Percentiles rank a stretch among this genome's conserved stretches.
phyloP scores from a whole-genome alignment of 352 stramenopile species.

The Phytophthora palmivora region DNA sequence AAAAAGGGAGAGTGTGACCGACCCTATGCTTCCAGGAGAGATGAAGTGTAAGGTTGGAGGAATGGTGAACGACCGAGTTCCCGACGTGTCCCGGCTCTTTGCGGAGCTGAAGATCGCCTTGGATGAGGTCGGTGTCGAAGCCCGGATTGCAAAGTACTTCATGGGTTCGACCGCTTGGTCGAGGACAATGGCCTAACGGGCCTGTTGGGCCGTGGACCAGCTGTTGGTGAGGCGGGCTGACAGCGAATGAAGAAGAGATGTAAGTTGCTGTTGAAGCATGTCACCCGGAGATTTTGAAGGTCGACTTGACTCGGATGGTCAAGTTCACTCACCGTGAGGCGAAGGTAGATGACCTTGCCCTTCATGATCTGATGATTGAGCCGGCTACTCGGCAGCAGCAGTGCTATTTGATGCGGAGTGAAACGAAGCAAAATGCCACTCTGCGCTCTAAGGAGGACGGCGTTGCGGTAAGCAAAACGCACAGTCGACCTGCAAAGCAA shows the following conservation, averaged over 20 bases:
- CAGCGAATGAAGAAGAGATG: conserved; percentile 4
- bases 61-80: conserved; percentile 6
- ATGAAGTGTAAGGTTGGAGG: conserved; percentile 19
- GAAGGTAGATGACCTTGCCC: conserved; percentile 16
- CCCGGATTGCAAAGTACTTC: conserved; percentile 22
- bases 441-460: no score
- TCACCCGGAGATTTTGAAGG: conserved; percentile 1
- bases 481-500: no score
- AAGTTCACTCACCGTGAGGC: conserved; percentile 10
- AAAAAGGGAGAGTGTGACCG: conserved; percentile 15
- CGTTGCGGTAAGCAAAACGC: no score
- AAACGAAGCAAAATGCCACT: no score
- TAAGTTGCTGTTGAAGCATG: not conserved
- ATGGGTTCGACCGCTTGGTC: conserved; percentile 2
- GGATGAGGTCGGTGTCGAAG: conserved; percentile 20
- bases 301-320: not conserved
- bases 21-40: conserved; percentile 9
- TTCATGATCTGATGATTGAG: conserved; percentile 11
- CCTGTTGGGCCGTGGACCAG: not conserved
- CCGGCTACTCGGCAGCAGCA: conserved; percentile 8
- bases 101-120: conserved; percentile 20
- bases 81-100: conserved; percentile 5
- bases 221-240: not conserved
- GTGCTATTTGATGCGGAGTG: conserved; percentile 15
- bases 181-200: not conserved